Conservation (phyloP, 352 stramenopile species). For the Phytophthora brassicae region DNA sequence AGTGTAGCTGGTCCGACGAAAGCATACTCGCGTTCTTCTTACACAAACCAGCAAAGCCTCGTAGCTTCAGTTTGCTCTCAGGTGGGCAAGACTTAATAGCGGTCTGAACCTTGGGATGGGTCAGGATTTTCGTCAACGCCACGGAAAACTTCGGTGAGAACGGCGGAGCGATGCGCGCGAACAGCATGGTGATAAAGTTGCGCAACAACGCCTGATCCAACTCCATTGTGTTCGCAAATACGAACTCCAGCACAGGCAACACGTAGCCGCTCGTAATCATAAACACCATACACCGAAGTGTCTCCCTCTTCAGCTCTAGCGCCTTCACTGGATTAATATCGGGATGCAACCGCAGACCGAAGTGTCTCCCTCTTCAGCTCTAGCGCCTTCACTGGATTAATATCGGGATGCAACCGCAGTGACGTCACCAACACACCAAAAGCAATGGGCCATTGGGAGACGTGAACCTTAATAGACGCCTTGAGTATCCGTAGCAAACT, state of each 20-base stretch:
- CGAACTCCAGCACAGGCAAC: constrained; percentile 81
- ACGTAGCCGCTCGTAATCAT: constrained; percentile 89
- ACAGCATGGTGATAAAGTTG: constrained; percentile 85
- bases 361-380: constrained; percentile 85
- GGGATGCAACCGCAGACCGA: constrained; percentile 82
- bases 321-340: constrained; percentile 87
- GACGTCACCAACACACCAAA: constrained; percentile 81
- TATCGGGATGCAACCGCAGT: constrained; percentile 68
- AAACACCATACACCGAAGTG: constrained; percentile 84
- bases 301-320: constrained; percentile 83
- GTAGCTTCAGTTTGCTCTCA: constrained; percentile 79
- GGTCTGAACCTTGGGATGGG: constrained; percentile 84
- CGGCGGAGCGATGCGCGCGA: constrained; percentile 68
- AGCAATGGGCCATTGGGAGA: constrained; percentile 80
- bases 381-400: constrained; percentile 85
- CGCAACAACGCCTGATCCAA: constrained; percentile 83
- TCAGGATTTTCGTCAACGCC: constrained; percentile 72
- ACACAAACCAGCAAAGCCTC: constrained; percentile 66
- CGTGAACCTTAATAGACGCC: constrained; percentile 74
- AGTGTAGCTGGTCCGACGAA: constrained; percentile 67
- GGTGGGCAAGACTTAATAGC: constrained; percentile 77
- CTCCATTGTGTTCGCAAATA: constrained; percentile 76
- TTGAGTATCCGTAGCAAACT: constrained; percentile 79
- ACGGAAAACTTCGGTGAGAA: constrained; percentile 80
- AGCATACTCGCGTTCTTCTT: constrained; percentile 63